Base-by-base conservation (phyloP, 2,329 filamentous ascomycete species). In the Beauveria scarabaeidicola region DNA sequence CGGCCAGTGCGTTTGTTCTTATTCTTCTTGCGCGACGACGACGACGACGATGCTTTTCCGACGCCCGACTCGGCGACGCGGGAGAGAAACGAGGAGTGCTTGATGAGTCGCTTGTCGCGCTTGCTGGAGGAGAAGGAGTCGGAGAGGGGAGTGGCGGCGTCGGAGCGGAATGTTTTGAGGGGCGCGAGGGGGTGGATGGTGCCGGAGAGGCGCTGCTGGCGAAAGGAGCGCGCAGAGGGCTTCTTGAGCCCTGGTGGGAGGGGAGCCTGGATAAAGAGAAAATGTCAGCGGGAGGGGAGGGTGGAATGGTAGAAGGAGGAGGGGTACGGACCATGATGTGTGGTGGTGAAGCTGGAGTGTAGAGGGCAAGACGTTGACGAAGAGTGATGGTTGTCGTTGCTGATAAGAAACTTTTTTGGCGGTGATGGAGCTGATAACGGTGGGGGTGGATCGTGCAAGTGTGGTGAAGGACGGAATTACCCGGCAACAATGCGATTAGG, bases 71-170 rank as follows among this genome's bases (percentile, higher is more conserved):
- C 90, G 64, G 85, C 77, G 67, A 96, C 88, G 63, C 86, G 88
- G 21, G 85, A 87, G 29, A 96, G 78, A 64, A 97, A 91, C 15
- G 86, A 76, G 0, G 88, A 88, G 78, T 90, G 90, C 70, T 91
- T 92, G 67, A 95, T 90, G 38, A 81, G 77, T 25, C 87, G 88
- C 77, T 93, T 96, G 77, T 95, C 90, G 69, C 83, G 86, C 74
- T 97, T 97, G 63, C 81, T 85, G 58, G 85, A 81, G 62, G 85
- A 77, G 73, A 93, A 92, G 62, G 71, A 63, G 69, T 85, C 81
- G 50, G 77, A 72, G 15, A 81, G 77, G 52, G 75, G 69, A n/a
- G n/a, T n/a, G 65, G 75, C 69, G 65, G 81, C 78, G 66, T 79
- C 74, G 52, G 75, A 69, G 56, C 80, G 81, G 70, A 81, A 79